These are phyloP conservation scores for Colletotrichum coccodes DNA, from an alignment of 2,329 filamentous ascomycete genomes.

Conservation along the genomic window DNA sequence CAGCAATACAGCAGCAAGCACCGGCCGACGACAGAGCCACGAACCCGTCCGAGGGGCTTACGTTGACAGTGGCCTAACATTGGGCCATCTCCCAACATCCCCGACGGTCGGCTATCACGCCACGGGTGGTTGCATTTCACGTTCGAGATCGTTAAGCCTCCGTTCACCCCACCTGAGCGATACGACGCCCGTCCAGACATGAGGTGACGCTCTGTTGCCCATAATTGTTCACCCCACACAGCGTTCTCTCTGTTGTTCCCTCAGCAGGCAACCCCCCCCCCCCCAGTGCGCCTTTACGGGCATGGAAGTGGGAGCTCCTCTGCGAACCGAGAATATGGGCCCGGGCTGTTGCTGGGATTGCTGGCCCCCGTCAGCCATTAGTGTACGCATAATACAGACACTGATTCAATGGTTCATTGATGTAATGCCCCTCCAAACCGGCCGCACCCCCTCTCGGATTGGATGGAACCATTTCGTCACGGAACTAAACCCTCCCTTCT, in stretches of 20 bases:
- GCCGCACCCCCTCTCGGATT: neutral
- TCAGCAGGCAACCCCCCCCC: neutral
- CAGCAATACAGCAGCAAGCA: constrained; percentile 6
- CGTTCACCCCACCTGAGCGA: neutral
- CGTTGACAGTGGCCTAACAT: constrained; percentile 7
- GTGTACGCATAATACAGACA: no score
- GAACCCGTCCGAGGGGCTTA: neutral
- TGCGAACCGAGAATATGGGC: constrained; percentile 9
- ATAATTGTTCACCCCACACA: constrained; percentile 10
- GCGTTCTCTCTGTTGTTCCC: neutral
- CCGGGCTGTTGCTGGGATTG: neutral
- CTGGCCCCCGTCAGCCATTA: neutral
- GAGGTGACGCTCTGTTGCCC: constrained; percentile 1
- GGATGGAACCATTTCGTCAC: neutral
- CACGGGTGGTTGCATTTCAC: neutral
- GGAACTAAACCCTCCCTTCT: no score
- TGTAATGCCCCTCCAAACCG: constrained; percentile 6
- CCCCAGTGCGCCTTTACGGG: neutral
- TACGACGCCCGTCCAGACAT: neutral
- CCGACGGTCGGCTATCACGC: neutral
- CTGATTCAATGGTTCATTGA: neutral
- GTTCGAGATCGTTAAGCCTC: neutral
- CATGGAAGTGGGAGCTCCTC: neutral
- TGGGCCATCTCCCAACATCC: neutral
- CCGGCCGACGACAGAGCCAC: neutral